Conservation (phyloP, 2,329 filamentous ascomycete species). For the Immersiporthe knoxdaviesiana region DNA sequence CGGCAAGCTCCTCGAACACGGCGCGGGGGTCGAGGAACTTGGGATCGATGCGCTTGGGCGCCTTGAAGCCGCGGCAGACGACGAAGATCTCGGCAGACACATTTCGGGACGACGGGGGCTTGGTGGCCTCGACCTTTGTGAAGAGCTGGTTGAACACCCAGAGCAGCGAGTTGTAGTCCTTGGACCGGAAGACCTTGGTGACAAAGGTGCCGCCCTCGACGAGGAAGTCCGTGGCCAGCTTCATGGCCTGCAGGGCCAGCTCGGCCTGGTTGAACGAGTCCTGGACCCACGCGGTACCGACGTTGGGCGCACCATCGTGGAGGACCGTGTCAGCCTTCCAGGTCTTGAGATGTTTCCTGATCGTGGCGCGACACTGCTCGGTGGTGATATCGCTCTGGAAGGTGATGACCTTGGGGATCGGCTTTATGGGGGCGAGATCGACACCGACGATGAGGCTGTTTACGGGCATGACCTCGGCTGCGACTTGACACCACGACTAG, state of each 20-base stretch:
- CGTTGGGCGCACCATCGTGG: slow-evolving; percentile 96
- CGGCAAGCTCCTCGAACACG: slow-evolving; percentile 91
- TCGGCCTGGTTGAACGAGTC: slow-evolving; percentile 98
- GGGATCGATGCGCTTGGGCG: slow-evolving; percentile 89
- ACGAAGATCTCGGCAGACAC: slow-evolving; percentile 99
- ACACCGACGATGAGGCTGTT: slow-evolving; percentile 92
- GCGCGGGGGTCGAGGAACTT: slow-evolving; percentile 86
- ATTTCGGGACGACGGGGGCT: slow-evolving; percentile 92
- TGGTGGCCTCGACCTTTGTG: slow-evolving; percentile 92
- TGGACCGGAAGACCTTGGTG: slow-evolving; percentile 95
- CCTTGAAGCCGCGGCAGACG: slow-evolving; percentile 93
- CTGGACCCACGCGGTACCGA: slow-evolving; percentile 97
- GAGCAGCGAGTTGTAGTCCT: slow-evolving; percentile 92
- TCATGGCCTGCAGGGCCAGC: slow-evolving; percentile 85
- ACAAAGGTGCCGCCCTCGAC: slow-evolving; percentile 89
- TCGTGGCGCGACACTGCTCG: slow-evolving; percentile 90
- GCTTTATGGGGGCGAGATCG: slow-evolving; percentile 92
- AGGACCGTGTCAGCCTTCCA: slow-evolving; percentile 96
- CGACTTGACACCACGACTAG: slow-evolving; percentile 97
- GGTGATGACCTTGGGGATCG: slow-evolving; percentile 89
- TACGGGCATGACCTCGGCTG: slow-evolving; percentile 89
- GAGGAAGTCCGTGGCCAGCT: slow-evolving; percentile 91
- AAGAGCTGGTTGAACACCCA: slow-evolving; percentile 99
- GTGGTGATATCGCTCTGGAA: slow-evolving; percentile 99
- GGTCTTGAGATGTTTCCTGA: slow-evolving; percentile 87